These are phyloP conservation scores for Penicillium angulare DNA, from an alignment of 495 filamentous ascomycete genomes.

Conservation along the genomic window DNA sequence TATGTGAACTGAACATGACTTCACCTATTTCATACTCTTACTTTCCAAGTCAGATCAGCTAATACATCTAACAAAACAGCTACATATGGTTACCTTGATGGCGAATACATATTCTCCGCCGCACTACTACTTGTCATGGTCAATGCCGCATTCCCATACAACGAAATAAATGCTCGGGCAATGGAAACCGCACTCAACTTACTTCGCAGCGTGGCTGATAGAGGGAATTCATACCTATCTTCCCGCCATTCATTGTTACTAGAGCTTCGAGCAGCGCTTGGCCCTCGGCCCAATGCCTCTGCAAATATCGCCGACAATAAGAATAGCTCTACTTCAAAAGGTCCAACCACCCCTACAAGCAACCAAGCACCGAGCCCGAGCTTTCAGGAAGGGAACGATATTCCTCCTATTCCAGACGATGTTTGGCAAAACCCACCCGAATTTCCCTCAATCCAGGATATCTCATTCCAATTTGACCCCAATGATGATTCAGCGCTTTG, in stretches of 20 bases:
- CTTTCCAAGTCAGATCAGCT: background rate
- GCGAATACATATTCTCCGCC: constrained; percentile 49
- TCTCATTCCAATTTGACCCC: constrained; percentile 36
- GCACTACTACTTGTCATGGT: constrained; percentile 51
- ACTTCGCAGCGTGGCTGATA: constrained; percentile 45
- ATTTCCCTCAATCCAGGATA: constrained; percentile 29
- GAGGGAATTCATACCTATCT: constrained; percentile 44
- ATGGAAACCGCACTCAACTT: constrained; percentile 45
- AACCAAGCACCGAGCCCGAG: background rate
- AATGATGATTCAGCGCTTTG: constrained; percentile 39
- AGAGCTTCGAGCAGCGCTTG: constrained; percentile 31
- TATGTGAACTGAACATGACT: constrained; percentile 10
- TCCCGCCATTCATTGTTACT: constrained; percentile 42
- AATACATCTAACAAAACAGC: constrained; percentile 21
- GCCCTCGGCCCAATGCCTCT: constrained; percentile 15
- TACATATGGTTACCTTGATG: constrained; percentile 52
- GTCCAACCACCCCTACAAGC: background rate
- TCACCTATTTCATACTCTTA: background rate
- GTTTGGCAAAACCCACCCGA: constrained; percentile 23
- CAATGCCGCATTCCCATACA: constrained; percentile 45
- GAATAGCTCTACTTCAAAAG: constrained; percentile 3
- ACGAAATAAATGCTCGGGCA: constrained; percentile 32
- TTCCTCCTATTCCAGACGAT: background rate
- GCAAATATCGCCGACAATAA: constrained; percentile 16
- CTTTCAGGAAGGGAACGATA: background rate